Evolutionary conservation across 2,329 filamentous ascomycete genomes (phyloP).

Genomic region (Nemania diffusa): DNA sequence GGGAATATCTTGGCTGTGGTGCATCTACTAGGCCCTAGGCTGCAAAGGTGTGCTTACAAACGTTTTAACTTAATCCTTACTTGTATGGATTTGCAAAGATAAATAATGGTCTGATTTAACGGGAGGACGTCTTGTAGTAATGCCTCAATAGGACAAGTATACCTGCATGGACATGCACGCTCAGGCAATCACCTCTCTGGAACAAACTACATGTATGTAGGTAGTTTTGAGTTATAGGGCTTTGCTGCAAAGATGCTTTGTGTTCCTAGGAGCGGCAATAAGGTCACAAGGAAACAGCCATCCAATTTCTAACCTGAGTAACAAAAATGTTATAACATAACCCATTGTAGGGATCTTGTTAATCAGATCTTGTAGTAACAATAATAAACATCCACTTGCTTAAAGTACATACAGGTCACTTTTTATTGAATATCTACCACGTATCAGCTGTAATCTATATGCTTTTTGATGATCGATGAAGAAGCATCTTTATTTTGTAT

Average conservation of each 20-base stretch:
- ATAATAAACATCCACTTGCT: no score
- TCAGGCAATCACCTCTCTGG: constrained; percentile 20
- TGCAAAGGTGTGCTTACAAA: neutral
- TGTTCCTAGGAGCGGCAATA: neutral
- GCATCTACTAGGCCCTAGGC: neutral
- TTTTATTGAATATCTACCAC: neutral
- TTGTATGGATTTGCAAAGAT: neutral
- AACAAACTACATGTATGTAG: neutral
- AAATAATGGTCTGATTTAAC: constrained; percentile 20
- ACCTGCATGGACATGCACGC: constrained; percentile 29
- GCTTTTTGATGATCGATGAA: neutral
- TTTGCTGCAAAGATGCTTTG: constrained; percentile 11
- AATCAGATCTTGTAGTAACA: no score
- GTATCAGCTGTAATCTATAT: neutral
- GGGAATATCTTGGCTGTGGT: neutral
- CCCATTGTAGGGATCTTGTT: no score
- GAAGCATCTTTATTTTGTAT: neutral
- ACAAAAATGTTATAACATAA: no score
- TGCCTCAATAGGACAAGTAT: constrained; percentile 12
- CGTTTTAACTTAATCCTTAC: neutral
- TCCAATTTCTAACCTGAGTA: no score
- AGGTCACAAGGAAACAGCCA: no score
- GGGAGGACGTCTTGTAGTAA: constrained; percentile 3
- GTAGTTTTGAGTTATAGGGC: neutral
- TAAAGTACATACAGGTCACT: neutral